Percentiles rank a stretch among this genome's conserved stretches.
Evolutionary conservation across 768 basidiomycete species (phyloP).

Genomic region (Lactifluus piperatus): DNA sequence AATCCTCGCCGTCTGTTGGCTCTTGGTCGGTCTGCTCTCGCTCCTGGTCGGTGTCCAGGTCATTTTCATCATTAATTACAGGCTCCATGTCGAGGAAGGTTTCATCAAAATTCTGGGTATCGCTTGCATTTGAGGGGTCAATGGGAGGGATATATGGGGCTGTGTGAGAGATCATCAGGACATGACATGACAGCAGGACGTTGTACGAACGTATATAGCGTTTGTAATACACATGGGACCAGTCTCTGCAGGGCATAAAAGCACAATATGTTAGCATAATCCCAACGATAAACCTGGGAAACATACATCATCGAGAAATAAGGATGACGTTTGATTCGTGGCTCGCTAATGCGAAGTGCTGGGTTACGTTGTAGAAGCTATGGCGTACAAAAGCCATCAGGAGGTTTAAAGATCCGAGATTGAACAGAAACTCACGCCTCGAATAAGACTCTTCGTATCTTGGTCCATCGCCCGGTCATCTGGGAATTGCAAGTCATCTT

Average conservation of each 20-base stretch:
- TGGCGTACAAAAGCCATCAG: slow-evolving; percentile 2
- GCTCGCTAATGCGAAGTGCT: slow-evolving; percentile 82
- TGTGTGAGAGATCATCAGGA: slow-evolving; percentile 27
- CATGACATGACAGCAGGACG: neutral
- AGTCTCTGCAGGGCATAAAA: slow-evolving; percentile 52
- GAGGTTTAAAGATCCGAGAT: neutral
- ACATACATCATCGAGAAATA: slow-evolving; percentile 82
- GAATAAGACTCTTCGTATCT: slow-evolving; percentile 90
- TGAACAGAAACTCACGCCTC: slow-evolving; percentile 56
- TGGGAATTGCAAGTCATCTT: slow-evolving; percentile 84
- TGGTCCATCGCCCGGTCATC: slow-evolving; percentile 89
- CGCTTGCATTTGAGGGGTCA: slow-evolving; percentile 84
- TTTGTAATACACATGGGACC: slow-evolving; percentile 91
- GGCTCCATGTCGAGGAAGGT: slow-evolving; percentile 95
- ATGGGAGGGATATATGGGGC: slow-evolving; percentile 92
- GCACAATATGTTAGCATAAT: slow-evolving; percentile 12
- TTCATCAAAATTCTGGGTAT: slow-evolving; percentile 97
- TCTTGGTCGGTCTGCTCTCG: slow-evolving; percentile 61
- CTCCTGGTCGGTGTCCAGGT: slow-evolving; percentile 61
- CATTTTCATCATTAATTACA: slow-evolving; percentile 71
- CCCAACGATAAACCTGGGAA: slow-evolving; percentile 34
- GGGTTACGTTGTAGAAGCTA: slow-evolving; percentile 89
- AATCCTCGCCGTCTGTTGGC: slow-evolving; percentile 66
- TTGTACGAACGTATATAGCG: slow-evolving; percentile 78
- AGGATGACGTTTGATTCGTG: slow-evolving; percentile 86